A percentile compares a stretch with the other conserved stretches of the same genome.
Conservation (phyloP, 768 basidiomycete genomes). For the Tricholoma terreum region DNA sequence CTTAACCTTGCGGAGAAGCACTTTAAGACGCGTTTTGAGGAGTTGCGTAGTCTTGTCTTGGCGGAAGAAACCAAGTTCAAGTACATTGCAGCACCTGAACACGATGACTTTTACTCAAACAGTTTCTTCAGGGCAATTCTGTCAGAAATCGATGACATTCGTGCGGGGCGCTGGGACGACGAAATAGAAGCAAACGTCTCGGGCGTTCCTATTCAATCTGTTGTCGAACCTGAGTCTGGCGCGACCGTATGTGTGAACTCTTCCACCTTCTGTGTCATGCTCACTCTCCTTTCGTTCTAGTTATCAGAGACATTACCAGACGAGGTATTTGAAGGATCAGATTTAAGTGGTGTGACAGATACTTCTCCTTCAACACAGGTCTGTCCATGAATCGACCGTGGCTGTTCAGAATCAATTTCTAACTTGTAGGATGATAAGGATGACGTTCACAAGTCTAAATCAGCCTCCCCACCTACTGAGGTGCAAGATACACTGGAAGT, state of each 20-base stretch:
- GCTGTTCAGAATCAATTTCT: too few relatives aligned
- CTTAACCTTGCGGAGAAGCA: slow-evolving; percentile 71
- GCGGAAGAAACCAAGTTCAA: slow-evolving; percentile 79
- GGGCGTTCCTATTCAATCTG: slow-evolving; percentile 14
- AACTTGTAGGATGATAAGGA: not conserved
- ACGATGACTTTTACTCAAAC: not conserved
- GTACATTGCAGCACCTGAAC: slow-evolving; percentile 33
- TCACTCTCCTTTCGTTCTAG: slow-evolving; percentile 1
- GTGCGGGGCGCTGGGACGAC: slow-evolving; percentile 62
- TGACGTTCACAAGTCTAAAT: not conserved
- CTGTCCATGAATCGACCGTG: not conserved
- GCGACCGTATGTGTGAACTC: not conserved
- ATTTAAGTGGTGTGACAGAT: slow-evolving; percentile 33
- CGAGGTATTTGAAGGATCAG: slow-evolving; percentile 30
- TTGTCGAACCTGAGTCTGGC: slow-evolving; percentile 3
- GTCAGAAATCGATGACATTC: slow-evolving; percentile 75
- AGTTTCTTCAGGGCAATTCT: slow-evolving; percentile 49
- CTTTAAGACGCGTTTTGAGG: slow-evolving; percentile 65
- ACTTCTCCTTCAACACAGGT: slow-evolving; percentile 27
- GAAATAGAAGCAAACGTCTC: slow-evolving; percentile 35
- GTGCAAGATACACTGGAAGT: not conserved
- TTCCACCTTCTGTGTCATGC: not conserved
- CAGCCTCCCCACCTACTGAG: not conserved
- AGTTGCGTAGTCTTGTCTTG: slow-evolving; percentile 68
- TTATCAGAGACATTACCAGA: slow-evolving; percentile 14